These are phyloP conservation scores for Quercus bicolor DNA, from an alignment of 306 rosid genomes.

Conservation along the genomic window DNA sequence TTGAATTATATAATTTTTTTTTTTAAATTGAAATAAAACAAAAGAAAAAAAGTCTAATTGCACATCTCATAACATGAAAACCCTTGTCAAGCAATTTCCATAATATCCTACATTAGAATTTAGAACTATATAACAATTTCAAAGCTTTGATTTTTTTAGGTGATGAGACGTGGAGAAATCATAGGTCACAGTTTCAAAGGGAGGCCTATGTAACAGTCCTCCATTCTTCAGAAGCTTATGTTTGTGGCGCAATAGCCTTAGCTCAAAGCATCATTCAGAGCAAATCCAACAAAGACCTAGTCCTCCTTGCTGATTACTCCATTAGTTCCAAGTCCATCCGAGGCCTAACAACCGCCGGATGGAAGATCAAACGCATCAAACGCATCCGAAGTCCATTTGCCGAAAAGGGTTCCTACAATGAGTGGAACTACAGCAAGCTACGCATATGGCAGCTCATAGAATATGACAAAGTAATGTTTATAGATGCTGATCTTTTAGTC, in stretches of 20 bases:
- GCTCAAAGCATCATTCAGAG: conserved; percentile 70
- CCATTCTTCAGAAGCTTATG: conserved; percentile 83
- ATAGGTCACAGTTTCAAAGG: conserved; percentile 5
- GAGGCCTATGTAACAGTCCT: conserved; percentile 71
- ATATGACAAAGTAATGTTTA: conserved; percentile 64
- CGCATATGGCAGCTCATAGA: conserved; percentile 57
- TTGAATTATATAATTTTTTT: no score
- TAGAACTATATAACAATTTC: no score
- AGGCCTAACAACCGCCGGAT: conserved; percentile 61
- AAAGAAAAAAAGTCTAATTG: no score
- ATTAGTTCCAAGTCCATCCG: conserved; percentile 33
- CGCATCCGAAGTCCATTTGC: conserved; percentile 65
- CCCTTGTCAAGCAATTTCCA: not conserved
- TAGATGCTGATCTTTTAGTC: conserved; percentile 66
- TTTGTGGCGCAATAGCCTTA: conserved; percentile 84
- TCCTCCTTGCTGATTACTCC: conserved; percentile 70
- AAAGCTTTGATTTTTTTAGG: conserved; percentile 28
- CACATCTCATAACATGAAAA: no score
- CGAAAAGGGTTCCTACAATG: conserved; percentile 50
- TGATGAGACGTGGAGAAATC: conserved; percentile 45
- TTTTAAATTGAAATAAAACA: no score
- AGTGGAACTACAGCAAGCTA: conserved; percentile 91
- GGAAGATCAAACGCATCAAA: conserved; percentile 47
- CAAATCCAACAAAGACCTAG: conserved; percentile 44
- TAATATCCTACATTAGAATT: no score